phyloP scores from a whole-genome alignment of 2,329 filamentous ascomycete species.

The Colletotrichum godetiae region DNA sequence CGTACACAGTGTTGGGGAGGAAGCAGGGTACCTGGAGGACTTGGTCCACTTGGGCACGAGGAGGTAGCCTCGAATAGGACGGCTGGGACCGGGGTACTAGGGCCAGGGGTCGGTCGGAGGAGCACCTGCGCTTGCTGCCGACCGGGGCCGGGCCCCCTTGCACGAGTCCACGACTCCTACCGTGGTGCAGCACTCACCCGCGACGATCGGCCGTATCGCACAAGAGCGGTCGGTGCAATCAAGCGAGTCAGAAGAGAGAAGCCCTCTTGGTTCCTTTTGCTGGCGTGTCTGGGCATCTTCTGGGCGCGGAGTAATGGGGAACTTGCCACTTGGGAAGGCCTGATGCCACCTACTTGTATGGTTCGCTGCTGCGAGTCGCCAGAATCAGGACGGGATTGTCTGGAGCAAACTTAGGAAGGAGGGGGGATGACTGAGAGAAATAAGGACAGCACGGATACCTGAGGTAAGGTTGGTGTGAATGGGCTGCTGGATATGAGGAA shows the following conservation, averaged over 20 bases:
- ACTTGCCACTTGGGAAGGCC: neutral
- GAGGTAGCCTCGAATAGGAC: conserved; percentile 20
- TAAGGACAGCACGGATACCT: neutral
- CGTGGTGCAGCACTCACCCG: neutral
- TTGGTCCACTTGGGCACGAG: conserved; percentile 22
- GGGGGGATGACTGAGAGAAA: neutral
- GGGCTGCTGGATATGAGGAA: neutral
- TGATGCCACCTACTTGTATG: neutral
- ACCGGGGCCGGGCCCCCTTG: neutral
- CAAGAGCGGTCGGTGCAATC: conserved; percentile 5
- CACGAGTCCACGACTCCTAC: neutral
- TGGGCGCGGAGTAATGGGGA: conserved; percentile 18
- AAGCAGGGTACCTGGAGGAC: too few relatives aligned
- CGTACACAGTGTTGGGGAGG: too few relatives aligned
- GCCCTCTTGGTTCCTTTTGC: neutral
- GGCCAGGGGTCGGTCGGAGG: neutral
- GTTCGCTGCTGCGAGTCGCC: neutral
- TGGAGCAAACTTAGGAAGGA: neutral
- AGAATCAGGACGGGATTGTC: neutral
- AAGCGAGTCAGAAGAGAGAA: conserved; percentile 20
- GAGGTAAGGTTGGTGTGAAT: neutral
- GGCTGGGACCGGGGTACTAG: neutral
- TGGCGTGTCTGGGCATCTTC: conserved; percentile 16
- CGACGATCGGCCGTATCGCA: neutral
- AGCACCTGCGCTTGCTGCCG: conserved; percentile 3